Evolutionary conservation across 768 basidiomycete species (phyloP).

Genomic region (Calocybe cyanea): DNA sequence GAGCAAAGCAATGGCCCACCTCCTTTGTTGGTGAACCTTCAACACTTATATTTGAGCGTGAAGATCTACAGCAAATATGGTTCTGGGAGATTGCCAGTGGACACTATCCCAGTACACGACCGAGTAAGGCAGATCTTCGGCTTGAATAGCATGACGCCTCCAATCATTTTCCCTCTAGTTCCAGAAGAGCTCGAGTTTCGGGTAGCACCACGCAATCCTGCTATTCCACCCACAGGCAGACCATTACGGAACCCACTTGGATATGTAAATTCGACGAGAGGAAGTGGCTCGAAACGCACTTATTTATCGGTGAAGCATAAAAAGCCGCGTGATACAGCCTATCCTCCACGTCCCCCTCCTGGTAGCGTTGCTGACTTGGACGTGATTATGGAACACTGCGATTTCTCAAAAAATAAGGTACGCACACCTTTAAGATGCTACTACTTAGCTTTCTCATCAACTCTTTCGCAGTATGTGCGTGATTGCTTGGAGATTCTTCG

Average conservation of each 20-base stretch:
- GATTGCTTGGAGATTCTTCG: constrained; percentile 95
- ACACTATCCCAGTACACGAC: constrained; percentile 83
- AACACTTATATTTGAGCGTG: constrained; percentile 70
- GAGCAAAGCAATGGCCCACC: constrained; percentile 61
- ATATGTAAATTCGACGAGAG: constrained; percentile 45
- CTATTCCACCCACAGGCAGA: constrained; percentile 55
- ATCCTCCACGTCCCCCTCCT: constrained; percentile 82
- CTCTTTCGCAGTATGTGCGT: constrained; percentile 75
- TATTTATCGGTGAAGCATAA: constrained; percentile 67
- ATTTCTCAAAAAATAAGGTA: constrained; percentile 80
- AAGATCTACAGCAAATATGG: constrained; percentile 90
- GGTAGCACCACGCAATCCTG: constrained; percentile 62
- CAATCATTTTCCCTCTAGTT: constrained; percentile 38
- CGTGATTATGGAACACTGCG: constrained; percentile 86
- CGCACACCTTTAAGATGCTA: constrained; percentile 4
- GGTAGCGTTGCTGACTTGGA: constrained; percentile 90
- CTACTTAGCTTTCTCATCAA: constrained; percentile 8
- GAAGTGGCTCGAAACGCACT: constrained; percentile 71
- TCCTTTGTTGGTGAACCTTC: constrained; percentile 54
- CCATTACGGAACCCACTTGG: constrained; percentile 47
- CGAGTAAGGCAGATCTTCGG: constrained; percentile 47
- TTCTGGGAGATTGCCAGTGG: constrained; percentile 93
- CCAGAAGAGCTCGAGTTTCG: constrained; percentile 65
- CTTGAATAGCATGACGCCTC: no score
- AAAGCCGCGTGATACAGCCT: constrained; percentile 61